Base-by-base conservation (phyloP, 176 grass and related monocot species). In the Oryza australiensis region DNA sequence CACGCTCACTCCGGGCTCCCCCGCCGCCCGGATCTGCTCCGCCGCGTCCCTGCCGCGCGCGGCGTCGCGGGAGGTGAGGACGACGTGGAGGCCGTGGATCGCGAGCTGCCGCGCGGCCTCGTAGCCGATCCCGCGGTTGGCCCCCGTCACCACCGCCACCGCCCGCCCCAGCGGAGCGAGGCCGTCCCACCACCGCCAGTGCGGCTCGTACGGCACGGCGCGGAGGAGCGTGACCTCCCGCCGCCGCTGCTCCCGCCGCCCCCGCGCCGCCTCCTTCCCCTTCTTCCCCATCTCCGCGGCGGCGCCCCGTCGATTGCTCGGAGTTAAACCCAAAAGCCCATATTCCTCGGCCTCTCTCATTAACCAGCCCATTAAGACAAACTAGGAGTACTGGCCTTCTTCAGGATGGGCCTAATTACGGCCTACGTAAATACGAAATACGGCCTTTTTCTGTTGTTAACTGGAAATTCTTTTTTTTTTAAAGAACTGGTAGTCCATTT, bases 121-220 rank as follows among this genome's bases (percentile, higher is more conserved):
- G 81, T 86, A 99, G 26, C 93, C 96, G 62, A 95, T 93, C 42
- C 93, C 96, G 20, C 89, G 83, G 77, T 90, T 99, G 14, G 91
- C 92, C 51, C 93, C 93, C 20, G 96, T 95, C 8, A 99, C 93
- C 63, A 93, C 87, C 42, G 91, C 91, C 46, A 91, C 87, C 9
- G 89, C 90, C 76, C 89, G 77, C 80, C 28, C 53, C 64, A 75
- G 75, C 75, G 35, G 34, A 35, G 66, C 9, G 13, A 85, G 70
- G 42, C 1, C 5, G 5, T 76, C 66, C 72, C 67, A 76, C 71
- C 82, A 98, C 32, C 88, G 83, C 67, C 90, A 84, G 12, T 32
- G 34, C 9, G 87, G 68, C 20, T 79, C 53, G 78, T 95, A 99
- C 13, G 96, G 89, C 16, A 90, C 79, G 30, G 82, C 34, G 51